Base-by-base conservation (phyloP, 2,329 filamentous ascomycete species). In the Karstenula rhodostoma region DNA sequence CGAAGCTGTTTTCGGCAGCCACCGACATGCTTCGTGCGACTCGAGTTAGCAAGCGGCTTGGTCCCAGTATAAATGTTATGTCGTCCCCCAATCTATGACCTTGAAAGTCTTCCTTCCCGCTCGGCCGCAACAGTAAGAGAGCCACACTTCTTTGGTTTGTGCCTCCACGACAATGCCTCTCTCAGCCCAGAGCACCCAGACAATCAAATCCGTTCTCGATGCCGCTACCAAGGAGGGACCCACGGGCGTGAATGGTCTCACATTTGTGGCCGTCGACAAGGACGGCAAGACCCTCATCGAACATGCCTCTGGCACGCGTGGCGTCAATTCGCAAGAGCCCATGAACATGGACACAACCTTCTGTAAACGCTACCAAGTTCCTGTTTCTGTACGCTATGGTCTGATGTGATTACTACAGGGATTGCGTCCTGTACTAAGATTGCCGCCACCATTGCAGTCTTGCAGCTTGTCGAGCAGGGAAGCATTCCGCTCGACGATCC, bases 301-400 rank as follows among this genome's bases (percentile, higher is more conserved):
- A 47, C 73, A 77, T 61, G 77, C 80, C 2, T 78, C 80, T 4
- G 81, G 81, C 12, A 80, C 77, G 33, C 69, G 71, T 27, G 76
- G 79, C 15, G 58, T 81, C 4, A 71, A 78, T 8, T 72, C 71
- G 2, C 65, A 77, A 0, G 82, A 86, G 48, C 78, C 82, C 4
- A 87, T 91, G 84, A 83, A 82, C 0, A 74, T 87, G 0, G 87
- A 91, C 42, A 86, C 80, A 9, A 77, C 87, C 0, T 90, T 89
- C 67, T 86, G 58, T 53, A 47, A 42, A 35, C 9, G 4, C 17
- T 1, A 44, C 4, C 19, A 10, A 17, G 25, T 22, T 13, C n/a
- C n/a, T 8, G 22, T 22, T 10, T 17, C 29, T 25, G n/a, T 13
- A 19, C 12, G 9, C n/a, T n/a, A 4, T 42, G n/a, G 1, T 29